These are phyloP conservation scores for Annulohypoxylon moriforme DNA, from an alignment of 495 filamentous ascomycete species.

Conservation along the genomic window DNA sequence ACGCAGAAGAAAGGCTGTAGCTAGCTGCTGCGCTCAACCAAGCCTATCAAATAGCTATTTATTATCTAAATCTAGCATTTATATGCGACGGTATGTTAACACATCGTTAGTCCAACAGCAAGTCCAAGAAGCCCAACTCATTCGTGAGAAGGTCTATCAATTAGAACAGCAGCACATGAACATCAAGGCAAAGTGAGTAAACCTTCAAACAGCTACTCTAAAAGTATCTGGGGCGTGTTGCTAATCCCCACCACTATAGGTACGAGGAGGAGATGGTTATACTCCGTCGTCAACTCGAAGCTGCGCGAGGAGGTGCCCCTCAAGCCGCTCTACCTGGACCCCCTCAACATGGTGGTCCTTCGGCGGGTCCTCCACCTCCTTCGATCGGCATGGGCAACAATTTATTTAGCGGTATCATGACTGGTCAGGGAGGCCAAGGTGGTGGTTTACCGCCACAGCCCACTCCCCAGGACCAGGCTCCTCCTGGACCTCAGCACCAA, in stretches of 20 bases:
- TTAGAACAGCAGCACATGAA: conserved; percentile 87
- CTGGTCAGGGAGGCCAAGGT: conserved; percentile 86
- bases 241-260: conserved; percentile 58
- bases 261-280: conserved; percentile 92
- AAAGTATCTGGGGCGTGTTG: neutral
- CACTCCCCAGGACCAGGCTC: conserved; percentile 66
- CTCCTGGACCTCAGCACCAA: conserved; percentile 64
- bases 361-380: conserved; percentile 81
- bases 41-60: neutral
- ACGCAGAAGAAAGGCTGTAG: neutral
- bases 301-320: conserved; percentile 72
- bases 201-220: neutral
- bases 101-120: conserved; percentile 76
- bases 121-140: conserved; percentile 90
- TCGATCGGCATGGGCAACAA: conserved; percentile 92
- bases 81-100: conserved; percentile 9
- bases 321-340: conserved; percentile 71
- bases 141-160: conserved; percentile 88
- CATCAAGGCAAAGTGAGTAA: conserved; percentile 87
- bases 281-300: conserved; percentile 89
- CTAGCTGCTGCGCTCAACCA: neutral
- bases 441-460: conserved; percentile 88
- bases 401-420: conserved; percentile 95
- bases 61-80: neutral
- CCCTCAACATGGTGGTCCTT: conserved; percentile 78